Evolutionary conservation across 257 asterid species (phyloP).

Genomic region (Coffea eugenioides): DNA sequence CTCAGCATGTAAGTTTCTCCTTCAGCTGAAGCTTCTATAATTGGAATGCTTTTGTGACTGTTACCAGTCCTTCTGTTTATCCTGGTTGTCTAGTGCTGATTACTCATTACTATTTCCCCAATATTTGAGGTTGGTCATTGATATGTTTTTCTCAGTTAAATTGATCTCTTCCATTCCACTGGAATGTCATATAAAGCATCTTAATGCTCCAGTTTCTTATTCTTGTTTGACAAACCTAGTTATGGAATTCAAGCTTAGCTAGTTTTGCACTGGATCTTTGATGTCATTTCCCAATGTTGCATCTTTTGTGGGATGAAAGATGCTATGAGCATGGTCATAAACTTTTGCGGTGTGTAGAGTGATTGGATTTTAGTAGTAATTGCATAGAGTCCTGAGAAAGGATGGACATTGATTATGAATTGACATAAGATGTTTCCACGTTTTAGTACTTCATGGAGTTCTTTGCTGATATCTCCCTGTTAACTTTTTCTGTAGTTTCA

Average conservation of each 20-base stretch:
- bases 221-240: neutral
- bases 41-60: neutral
- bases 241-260: neutral
- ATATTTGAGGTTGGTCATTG: neutral
- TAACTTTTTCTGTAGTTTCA: neutral
- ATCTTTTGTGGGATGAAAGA: neutral
- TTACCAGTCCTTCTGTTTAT: neutral
- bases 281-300: neutral
- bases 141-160: neutral
- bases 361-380: no score
- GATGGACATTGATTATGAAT: neutral
- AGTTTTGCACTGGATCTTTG: neutral
- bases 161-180: neutral
- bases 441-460: neutral
- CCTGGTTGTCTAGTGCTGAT: no score
- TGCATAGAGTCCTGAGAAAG: neutral
- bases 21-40: conserved; percentile 1
- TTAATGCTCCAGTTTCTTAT: neutral
- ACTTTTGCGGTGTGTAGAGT: neutral
- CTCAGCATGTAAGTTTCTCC: conserved; percentile 76
- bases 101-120: no score
- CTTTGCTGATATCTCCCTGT: neutral
- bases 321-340: neutral
- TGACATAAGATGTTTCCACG: neutral
- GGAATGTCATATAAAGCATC: neutral